A percentile compares a stretch with the other conserved stretches of the same genome.
Conservation (phyloP, 2,329 filamentous ascomycete species). For the Triangularia setosa region DNA sequence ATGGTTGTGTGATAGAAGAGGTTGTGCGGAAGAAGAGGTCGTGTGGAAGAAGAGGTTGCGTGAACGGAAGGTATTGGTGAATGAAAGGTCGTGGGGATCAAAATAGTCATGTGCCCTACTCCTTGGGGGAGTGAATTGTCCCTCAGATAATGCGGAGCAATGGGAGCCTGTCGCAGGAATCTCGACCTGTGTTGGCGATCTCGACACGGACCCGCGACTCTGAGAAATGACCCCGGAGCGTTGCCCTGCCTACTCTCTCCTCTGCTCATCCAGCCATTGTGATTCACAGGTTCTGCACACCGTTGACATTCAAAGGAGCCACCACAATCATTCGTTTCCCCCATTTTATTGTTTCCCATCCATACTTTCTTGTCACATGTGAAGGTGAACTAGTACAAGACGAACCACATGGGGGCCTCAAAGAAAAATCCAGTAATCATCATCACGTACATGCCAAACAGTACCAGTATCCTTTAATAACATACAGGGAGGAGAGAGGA, state of each 20-base stretch:
- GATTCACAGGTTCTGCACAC: neutral
- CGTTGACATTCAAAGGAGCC: neutral
- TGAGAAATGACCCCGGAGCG: neutral
- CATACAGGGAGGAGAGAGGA: neutral
- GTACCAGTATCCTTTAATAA: neutral
- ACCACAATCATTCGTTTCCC: neutral
- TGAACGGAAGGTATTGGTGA: neutral
- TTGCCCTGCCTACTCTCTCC: neutral
- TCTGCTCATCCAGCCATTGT: neutral
- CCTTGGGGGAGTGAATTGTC: neutral
- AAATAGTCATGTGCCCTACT: neutral
- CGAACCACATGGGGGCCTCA: neutral
- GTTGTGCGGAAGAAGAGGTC: neutral
- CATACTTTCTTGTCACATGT: neutral
- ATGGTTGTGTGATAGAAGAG: neutral
- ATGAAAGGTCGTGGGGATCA: neutral
- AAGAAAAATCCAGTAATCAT: neutral
- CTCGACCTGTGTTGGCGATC: neutral
- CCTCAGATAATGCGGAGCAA: neutral
- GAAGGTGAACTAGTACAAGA: neutral
- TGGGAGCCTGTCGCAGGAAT: neutral
- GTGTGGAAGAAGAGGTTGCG: neutral
- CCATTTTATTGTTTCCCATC: neutral
- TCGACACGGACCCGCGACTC: neutral
- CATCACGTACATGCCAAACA: neutral